Conservation (phyloP, 208 protist genomes). For the Acanthamoeba triangularis region DNA sequence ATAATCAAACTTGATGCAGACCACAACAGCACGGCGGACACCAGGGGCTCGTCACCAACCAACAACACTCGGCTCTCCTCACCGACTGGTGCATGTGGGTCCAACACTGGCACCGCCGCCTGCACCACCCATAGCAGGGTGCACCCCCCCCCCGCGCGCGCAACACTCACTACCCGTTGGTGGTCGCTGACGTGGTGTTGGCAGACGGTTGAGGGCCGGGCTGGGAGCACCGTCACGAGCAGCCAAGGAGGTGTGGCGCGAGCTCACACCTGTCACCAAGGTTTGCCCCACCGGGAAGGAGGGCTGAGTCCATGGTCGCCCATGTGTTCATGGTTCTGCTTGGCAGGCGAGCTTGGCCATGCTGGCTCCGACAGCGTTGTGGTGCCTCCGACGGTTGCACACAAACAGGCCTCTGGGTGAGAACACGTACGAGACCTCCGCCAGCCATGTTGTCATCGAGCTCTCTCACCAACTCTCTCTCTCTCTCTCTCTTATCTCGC, state of each 20-base stretch:
- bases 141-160: too few species aligned
- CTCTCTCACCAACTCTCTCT: neutral
- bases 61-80: too few species aligned
- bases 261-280: conserved; percentile 9
- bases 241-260: neutral
- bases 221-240: neutral
- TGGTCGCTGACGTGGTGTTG: too few species aligned
- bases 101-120: too few species aligned
- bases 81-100: too few species aligned
- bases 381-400: neutral
- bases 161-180: too few species aligned
- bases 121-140: too few species aligned
- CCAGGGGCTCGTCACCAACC: too few species aligned
- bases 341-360: conserved; percentile 1
- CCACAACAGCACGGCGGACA: too few species aligned
- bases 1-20: neutral
- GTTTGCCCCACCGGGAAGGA: neutral
- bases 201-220: neutral
- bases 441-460: too few species aligned
- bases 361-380: conserved; percentile 32
- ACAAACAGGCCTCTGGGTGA: conserved; percentile 24
- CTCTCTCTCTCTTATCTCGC: neutral
- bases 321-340: neutral
- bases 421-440: neutral
- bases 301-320: neutral